These are phyloP conservation scores for Avena sativa DNA, from an alignment of 176 grass and related monocot genomes.

Conservation along the genomic window DNA sequence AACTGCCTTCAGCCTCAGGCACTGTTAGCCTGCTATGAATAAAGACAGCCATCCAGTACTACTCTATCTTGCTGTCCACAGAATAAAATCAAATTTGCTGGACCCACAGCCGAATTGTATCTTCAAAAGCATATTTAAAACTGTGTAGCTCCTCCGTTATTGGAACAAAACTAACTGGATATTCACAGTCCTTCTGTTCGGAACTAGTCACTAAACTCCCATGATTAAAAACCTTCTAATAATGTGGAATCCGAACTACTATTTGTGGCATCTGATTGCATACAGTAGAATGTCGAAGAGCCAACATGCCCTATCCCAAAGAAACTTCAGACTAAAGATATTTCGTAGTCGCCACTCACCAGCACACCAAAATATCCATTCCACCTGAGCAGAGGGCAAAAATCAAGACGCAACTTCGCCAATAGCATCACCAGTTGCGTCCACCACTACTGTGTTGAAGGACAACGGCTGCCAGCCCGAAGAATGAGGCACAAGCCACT, in stretches of 20 bases:
- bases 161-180: neutral
- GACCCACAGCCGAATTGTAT: constrained; percentile 12
- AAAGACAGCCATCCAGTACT: neutral
- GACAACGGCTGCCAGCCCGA: constrained; percentile 87
- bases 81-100: constrained; percentile 28
- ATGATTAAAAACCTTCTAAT: neutral
- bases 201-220: constrained; percentile 3
- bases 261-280: neutral
- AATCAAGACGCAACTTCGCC: constrained; percentile 41
- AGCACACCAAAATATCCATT: constrained; percentile 33
- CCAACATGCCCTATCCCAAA: neutral
- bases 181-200: constrained; percentile 9
- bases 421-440: constrained; percentile 31
- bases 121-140: constrained; percentile 21
- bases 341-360: neutral
- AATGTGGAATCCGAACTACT: neutral
- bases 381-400: neutral
- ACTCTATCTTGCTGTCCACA: constrained; percentile 7
- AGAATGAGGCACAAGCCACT: constrained; percentile 77
- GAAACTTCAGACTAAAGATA: neutral
- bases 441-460: constrained; percentile 46
- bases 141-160: constrained; percentile 1
- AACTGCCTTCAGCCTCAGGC: constrained; percentile 26
- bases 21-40: constrained; percentile 14
- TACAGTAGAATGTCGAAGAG: neutral